Base-by-base conservation (phyloP, 2,329 filamentous ascomycete genomes). In the Zymoseptoria ardabiliae region DNA sequence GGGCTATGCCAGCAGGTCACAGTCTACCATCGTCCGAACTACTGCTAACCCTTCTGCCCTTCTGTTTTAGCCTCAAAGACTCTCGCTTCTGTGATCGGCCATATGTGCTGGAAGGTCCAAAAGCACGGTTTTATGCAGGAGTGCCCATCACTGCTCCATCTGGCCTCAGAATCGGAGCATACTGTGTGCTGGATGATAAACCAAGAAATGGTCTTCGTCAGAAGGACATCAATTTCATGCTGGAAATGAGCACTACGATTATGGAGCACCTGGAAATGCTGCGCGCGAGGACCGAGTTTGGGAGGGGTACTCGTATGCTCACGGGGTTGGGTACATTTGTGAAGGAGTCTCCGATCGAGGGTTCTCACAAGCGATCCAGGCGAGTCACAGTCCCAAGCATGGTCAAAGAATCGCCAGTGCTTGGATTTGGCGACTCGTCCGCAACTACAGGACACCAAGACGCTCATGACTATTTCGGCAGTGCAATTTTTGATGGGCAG, bases 261-360 rank as follows among this genome's bases (percentile, higher is more conserved):
- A 85, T 85, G 75, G 79, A 83, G 21, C 84, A 87, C 59, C 70
- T 88, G 8, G 82, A 84, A 71, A 79, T 77, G 74, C 80, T 75
- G 52, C 77, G 78, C 59, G 78, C 75, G 58, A 80, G 73, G 61
- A 79, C 76, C 59, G 82, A 79, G 65, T 80, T 78, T 64, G 78
- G 74, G 65, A 78, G 76, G 64, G 80, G 75, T 50, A 82, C 77
- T 63, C 79, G 76, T 64, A 85, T 80, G 72, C 79, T 79, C 50
- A 76, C 79, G 17, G 81, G 81, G 0, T 70, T 85, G 13, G 80
- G 78, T 2, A 75, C 76, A n/a, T 84, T 71, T 53, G 67, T 73
- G 17, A 66, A 70, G 22, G 54, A 50, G 21, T 25, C 51, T 19
- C 51, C 51, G n/a, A 19, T 23, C 22, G n/a, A 22, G 28, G 22